Conservation (phyloP, 371 early-diverging fungal species). For the Circinella umbellata region DNA sequence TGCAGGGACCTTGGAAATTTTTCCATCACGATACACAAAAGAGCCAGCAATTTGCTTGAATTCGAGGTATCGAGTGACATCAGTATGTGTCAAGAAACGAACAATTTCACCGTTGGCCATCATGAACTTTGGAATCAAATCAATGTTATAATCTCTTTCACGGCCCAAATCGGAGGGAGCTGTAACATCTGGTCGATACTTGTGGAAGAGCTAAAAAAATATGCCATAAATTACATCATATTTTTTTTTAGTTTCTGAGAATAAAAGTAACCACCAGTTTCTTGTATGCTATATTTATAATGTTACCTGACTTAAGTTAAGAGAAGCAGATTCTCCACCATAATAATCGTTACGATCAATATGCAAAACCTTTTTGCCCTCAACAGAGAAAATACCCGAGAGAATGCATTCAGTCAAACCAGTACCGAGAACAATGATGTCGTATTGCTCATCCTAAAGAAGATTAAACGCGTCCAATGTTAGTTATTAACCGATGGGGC, state of each 20-base stretch:
- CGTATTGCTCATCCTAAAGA: constrained; percentile 86
- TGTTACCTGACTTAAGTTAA: constrained; percentile 90
- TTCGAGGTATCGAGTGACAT: constrained; percentile 97
- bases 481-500: no score
- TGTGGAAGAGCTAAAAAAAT: constrained; percentile 75
- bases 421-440: constrained; percentile 98
- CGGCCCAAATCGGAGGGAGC: constrained; percentile 77
- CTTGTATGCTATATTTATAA: neutral
- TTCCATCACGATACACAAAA: constrained; percentile 87
- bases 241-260: no score
- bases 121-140: constrained; percentile 99
- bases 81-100: constrained; percentile 89
- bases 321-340: constrained; percentile 95
- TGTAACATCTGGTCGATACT: constrained; percentile 76
- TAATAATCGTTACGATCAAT: constrained; percentile 99
- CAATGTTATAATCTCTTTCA: constrained; percentile 97
- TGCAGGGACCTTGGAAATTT: constrained; percentile 95
- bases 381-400: constrained; percentile 97
- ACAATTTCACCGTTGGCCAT: constrained; percentile 97
- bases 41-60: constrained; percentile 98
- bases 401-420: constrained; percentile 99
- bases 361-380: constrained; percentile 98
- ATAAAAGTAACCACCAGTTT: no score
- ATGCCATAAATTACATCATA: no score
- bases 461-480: neutral